Percentiles rank a stretch among this genome's conserved stretches.
Conservation (phyloP, 768 basidiomycete genomes). For the Termitomyces sp. region DNA sequence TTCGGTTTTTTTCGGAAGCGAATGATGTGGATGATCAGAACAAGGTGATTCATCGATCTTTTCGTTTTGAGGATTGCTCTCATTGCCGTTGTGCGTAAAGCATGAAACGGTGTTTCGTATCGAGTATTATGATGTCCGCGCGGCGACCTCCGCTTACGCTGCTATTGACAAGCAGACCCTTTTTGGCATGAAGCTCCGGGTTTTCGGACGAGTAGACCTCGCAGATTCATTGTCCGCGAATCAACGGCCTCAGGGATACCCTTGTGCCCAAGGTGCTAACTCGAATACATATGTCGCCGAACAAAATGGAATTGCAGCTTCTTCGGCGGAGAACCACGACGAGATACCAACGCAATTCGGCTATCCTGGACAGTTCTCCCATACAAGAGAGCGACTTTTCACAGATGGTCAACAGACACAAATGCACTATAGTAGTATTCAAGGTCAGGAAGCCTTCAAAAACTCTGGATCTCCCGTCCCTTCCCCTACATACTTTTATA, state of each 20-base stretch:
- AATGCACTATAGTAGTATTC: slow-evolving; percentile 21
- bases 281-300: not conserved
- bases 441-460: slow-evolving; percentile 19
- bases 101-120: slow-evolving; percentile 40
- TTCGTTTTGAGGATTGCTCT: not conserved
- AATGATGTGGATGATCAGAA: slow-evolving; percentile 14
- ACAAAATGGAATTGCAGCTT: slow-evolving; percentile 4
- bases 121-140: slow-evolving; percentile 66
- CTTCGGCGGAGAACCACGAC: slow-evolving; percentile 8
- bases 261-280: not conserved
- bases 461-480: slow-evolving; percentile 13
- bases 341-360: slow-evolving; percentile 17
- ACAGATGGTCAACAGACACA: slow-evolving; percentile 18
- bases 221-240: slow-evolving; percentile 2
- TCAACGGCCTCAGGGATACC: slow-evolving; percentile 2
- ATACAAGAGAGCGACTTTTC: slow-evolving; percentile 29
- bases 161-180: slow-evolving; percentile 44
- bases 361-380: slow-evolving; percentile 28
- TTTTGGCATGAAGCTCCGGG: slow-evolving; percentile 47
- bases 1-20: slow-evolving; percentile 24
- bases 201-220: slow-evolving; percentile 26
- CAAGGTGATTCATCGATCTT: slow-evolving; percentile 16
- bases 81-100: not conserved
- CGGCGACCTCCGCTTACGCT: slow-evolving; percentile 46
- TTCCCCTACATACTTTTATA: slow-evolving; percentile 34